These are phyloP conservation scores for Moricandia arvensis DNA, from an alignment of 345 rosid genomes.

Conservation along the genomic window DNA sequence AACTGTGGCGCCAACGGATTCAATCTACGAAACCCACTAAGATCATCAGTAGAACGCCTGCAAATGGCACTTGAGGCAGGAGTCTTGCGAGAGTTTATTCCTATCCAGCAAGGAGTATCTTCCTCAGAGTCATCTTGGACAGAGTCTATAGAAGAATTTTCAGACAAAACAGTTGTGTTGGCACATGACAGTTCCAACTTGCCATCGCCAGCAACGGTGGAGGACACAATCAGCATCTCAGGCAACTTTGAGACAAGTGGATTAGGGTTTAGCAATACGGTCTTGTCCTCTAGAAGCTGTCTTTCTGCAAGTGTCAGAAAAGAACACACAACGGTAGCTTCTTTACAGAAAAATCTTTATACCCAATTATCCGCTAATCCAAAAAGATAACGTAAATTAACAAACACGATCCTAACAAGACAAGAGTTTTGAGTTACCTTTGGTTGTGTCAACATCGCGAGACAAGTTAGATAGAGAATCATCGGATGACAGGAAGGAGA, in stretches of 20 bases:
- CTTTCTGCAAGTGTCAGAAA: constrained; percentile 18
- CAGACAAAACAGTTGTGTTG: constrained; percentile 16
- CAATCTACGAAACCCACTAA: constrained; percentile 34
- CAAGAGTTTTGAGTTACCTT: constrained; percentile 7
- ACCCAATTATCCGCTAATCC: background rate
- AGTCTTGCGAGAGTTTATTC: constrained; percentile 31
- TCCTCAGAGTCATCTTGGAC: constrained; percentile 36
- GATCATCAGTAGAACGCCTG: constrained; percentile 34
- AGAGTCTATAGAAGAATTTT: constrained; percentile 11
- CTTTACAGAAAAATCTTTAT: background rate
- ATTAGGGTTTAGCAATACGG: constrained; percentile 2
- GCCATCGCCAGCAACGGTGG: constrained; percentile 18
- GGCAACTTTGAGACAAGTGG: constrained; percentile 6
- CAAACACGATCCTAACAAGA: background rate
- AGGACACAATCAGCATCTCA: constrained; percentile 21
- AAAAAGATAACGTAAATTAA: background rate
- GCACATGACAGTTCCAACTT: constrained; percentile 27
- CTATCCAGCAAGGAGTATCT: constrained; percentile 75
- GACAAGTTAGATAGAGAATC: constrained; percentile 29
- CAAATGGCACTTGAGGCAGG: constrained; percentile 8
- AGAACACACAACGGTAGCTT: background rate
- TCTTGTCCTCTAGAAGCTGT: background rate
- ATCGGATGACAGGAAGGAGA: constrained; percentile 36
- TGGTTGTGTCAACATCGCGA: constrained; percentile 28
- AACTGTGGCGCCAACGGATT: constrained; percentile 59